A percentile compares a stretch with the other conserved stretches of the same genome.
These are phyloP conservation scores for Pleurotus cornucopiae DNA, from an alignment of 768 basidiomycete species.

Conservation along the genomic window DNA sequence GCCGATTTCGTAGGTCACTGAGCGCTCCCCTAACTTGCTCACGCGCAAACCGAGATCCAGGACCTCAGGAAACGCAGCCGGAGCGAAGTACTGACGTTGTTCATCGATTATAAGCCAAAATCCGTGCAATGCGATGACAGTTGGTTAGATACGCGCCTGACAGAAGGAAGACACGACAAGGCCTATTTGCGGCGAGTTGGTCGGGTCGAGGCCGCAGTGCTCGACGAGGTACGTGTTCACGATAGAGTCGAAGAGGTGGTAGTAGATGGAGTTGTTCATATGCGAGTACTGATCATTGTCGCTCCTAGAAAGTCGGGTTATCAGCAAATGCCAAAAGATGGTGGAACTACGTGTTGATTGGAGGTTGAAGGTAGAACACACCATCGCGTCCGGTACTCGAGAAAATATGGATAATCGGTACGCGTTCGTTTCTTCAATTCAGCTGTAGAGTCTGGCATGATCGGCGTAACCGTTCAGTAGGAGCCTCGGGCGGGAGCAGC, in stretches of 20 bases:
- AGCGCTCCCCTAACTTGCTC: slow-evolving; percentile 64
- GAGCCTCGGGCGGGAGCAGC: no score
- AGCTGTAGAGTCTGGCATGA: slow-evolving; percentile 13
- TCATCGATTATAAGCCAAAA: not conserved
- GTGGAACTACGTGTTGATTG: no score
- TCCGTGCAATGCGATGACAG: not conserved
- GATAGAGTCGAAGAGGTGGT: slow-evolving; percentile 78
- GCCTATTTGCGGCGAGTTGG: slow-evolving; percentile 53
- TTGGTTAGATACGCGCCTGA: slow-evolving; percentile 34
- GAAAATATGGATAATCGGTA: slow-evolving; percentile 54
- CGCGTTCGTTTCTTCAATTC: slow-evolving; percentile 37
- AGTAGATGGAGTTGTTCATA: slow-evolving; percentile 78
- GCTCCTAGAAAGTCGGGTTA: slow-evolving; percentile 44
- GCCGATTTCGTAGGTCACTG: slow-evolving; percentile 76
- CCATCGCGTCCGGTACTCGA: slow-evolving; percentile 71
- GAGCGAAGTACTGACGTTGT: slow-evolving; percentile 56
- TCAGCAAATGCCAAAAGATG: not conserved
- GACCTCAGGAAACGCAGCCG: slow-evolving; percentile 69
- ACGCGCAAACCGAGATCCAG: slow-evolving; percentile 71
- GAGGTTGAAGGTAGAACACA: slow-evolving; percentile 21
- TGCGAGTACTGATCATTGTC: slow-evolving; percentile 87
- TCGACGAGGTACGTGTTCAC: slow-evolving; percentile 77
- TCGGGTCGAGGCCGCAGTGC: slow-evolving; percentile 53
- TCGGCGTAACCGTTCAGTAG: not conserved
- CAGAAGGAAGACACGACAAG: slow-evolving; percentile 78